Evolutionary conservation across 257 asterid genomes (phyloP).

Genomic region (Ilex aquifolium): DNA sequence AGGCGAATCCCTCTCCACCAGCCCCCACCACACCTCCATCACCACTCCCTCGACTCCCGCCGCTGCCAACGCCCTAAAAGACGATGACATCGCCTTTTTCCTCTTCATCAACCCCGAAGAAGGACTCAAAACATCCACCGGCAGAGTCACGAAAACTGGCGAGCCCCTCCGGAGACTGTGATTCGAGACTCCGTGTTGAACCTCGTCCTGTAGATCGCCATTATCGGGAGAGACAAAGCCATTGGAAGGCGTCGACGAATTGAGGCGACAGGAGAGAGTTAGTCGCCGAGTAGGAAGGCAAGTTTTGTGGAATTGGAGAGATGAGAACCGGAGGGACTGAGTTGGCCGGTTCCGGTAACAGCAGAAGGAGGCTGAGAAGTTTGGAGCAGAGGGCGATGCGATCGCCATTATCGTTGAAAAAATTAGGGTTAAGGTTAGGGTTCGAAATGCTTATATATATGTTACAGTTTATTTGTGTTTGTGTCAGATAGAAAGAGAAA

Average conservation of each 20-base stretch:
- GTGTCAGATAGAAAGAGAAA: neutral
- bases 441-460: constrained; percentile 1
- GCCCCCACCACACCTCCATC: constrained; percentile 95
- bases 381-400: constrained; percentile 61
- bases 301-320: constrained; percentile 17
- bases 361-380: constrained; percentile 34
- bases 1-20: constrained; percentile 69
- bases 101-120: constrained; percentile 46
- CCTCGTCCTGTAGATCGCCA: constrained; percentile 57
- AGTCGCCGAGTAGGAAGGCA: constrained; percentile 19
- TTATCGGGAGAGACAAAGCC: constrained; percentile 22
- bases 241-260: constrained; percentile 31
- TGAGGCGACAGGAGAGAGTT: constrained; percentile 28
- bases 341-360: constrained; percentile 25
- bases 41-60: constrained; percentile 88
- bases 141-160: constrained; percentile 67
- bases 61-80: constrained; percentile 61
- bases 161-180: constrained; percentile 37
- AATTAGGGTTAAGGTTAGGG: constrained; percentile 8
- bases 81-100: constrained; percentile 52
- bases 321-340: constrained; percentile 22
- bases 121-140: constrained; percentile 43
- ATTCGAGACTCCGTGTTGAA: constrained; percentile 28
- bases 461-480: neutral
- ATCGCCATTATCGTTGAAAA: constrained; percentile 83